phyloP scores from a whole-genome alignment of 192 early-diverging fungal genomes.

The Piromyces finnis region DNA sequence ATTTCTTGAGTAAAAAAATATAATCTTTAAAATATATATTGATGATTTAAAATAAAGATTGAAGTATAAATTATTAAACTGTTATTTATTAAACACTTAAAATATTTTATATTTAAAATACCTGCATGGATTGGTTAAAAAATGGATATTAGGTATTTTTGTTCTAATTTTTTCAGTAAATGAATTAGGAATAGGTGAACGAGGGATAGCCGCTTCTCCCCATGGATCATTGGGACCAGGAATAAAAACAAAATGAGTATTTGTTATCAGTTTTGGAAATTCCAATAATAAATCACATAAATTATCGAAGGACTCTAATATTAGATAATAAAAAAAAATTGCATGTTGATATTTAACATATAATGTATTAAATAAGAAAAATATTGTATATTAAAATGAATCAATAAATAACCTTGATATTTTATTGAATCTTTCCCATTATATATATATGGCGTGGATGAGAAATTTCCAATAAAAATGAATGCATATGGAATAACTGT shows the following conservation, averaged over 20 bases:
- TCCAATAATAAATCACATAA: slow-evolving; percentile 49
- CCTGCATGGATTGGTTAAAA: slow-evolving; percentile 75
- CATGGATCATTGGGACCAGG: slow-evolving; percentile 78
- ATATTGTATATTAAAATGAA: too few species aligned
- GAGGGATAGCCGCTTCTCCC: slow-evolving; percentile 48
- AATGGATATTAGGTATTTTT: slow-evolving; percentile 37
- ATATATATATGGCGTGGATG: slow-evolving; percentile 48
- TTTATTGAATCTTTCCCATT: slow-evolving; percentile 34
- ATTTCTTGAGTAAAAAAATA: slow-evolving; percentile 83
- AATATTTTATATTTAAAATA: slow-evolving; percentile 6
- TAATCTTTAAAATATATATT: slow-evolving; percentile 25
- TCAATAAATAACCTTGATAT: slow-evolving; percentile 49
- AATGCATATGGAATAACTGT: slow-evolving; percentile 59
- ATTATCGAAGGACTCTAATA: slow-evolving; percentile 14
- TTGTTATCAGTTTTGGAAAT: slow-evolving; percentile 30
- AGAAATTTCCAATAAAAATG: slow-evolving; percentile 74
- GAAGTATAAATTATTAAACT: too few species aligned
- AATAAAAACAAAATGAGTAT: slow-evolving; percentile 70
- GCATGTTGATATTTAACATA: too few species aligned
- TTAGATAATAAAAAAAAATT: too few species aligned
- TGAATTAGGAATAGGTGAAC: slow-evolving; percentile 49
- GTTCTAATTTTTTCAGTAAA: slow-evolving; percentile 40
- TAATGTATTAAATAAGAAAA: too few species aligned
- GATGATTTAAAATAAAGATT: too few species aligned
- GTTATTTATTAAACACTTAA: too few species aligned